Evolutionary conservation across 495 filamentous ascomycete genomes (phyloP), one percentile per base, ranked within the genome.

Genomic region (Penicillium waksmanii): DNA sequence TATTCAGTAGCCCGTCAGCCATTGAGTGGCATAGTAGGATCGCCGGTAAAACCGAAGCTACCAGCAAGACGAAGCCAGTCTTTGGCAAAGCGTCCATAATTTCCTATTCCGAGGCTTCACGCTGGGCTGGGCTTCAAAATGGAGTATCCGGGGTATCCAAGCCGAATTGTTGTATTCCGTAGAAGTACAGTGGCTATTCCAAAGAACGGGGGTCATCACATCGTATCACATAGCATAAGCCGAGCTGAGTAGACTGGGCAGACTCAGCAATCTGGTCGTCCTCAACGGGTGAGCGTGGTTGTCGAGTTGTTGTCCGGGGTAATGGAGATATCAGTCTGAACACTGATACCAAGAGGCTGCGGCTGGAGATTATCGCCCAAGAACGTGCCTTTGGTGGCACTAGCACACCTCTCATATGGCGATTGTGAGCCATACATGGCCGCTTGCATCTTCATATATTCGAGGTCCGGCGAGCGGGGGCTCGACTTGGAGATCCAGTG

Each of bases 371-470:
- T 53, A 56, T 59, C 57, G 18, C 67, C 67, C 21, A 63, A 19
- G n/a, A 44, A 57, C 0, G 50, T 33, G 17, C 53, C 33, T 19
- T 59, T 15, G 18, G 46, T 27, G 19, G 21, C 46, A 48, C 19
- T 25, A 23, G 46, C 46, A 4, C 35, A 60, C 10, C 53, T 61
- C 35, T 62, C 58, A 48, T 43, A n/a, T 57, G 63, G 54, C 2
- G 57, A 12, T 57, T 63, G 54, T 1, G 57, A 44, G 34, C 43
- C 42, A 12, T 64, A 66, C n/a, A 60, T 42, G 0, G 55, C 58
- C 18, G 71, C 68, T 48, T 72, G 60, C 68, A 77, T 73, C 58
- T 70, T 73, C 54, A 66, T 53, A 25, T 70, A 76, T 43, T 72
- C 69, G 4, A 66, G 43, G 40, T 65, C 68, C 11, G 73, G 66